These are phyloP conservation scores for Alternaria angustiovoidea DNA, from an alignment of 2,329 filamentous ascomycete genomes.

Conservation along the genomic window DNA sequence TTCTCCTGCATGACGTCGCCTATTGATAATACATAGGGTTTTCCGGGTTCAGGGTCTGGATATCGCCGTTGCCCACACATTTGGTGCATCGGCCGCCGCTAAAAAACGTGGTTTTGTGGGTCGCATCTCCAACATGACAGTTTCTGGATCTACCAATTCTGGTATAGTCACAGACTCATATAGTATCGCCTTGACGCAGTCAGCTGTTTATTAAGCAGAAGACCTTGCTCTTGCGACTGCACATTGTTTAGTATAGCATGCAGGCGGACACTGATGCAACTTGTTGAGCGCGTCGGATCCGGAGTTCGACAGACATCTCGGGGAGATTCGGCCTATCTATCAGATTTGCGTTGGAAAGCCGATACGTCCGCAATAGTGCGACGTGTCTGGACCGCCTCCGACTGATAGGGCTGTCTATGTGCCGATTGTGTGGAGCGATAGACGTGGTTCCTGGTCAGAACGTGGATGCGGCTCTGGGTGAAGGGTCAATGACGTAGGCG, in stretches of 20 bases:
- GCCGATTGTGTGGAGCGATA: slow-evolving; percentile 4
- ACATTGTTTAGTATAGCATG: neutral
- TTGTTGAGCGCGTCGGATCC: neutral
- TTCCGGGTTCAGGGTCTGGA: slow-evolving; percentile 17
- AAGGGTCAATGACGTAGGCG: slow-evolving; percentile 1
- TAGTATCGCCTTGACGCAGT: neutral
- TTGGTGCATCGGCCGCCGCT: slow-evolving; percentile 23
- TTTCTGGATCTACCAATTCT: neutral
- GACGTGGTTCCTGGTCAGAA: neutral
- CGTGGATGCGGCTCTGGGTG: neutral
- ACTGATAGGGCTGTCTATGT: slow-evolving; percentile 7
- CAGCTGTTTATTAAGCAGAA: neutral
- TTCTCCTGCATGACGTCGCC: slow-evolving; percentile 33
- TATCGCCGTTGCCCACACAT: slow-evolving; percentile 20
- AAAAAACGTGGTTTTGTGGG: slow-evolving; percentile 13
- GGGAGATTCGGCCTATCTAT: neutral
- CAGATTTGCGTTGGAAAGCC: neutral
- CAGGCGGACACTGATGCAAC: neutral
- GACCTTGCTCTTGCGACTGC: neutral
- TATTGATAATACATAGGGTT: slow-evolving; percentile 22
- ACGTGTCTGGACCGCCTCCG: neutral
- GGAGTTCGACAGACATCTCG: neutral
- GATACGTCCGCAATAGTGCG: neutral
- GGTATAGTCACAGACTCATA: neutral
- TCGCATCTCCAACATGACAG: slow-evolving; percentile 4